Conservation (phyloP, 75 land plant genomes). For the Pseudotsuga menziesii region DNA sequence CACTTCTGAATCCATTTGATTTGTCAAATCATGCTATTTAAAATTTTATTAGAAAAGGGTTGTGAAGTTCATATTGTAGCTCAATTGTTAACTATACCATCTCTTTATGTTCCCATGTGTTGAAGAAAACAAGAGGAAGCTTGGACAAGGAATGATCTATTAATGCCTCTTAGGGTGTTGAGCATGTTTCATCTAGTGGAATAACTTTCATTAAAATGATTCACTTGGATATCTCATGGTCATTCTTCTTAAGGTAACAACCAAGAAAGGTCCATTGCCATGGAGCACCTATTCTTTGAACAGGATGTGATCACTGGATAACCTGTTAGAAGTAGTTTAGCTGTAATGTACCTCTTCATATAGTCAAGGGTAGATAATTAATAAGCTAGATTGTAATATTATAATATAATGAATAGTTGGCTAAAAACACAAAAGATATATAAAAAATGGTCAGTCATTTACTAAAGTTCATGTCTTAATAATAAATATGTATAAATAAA, state of each 20-base stretch:
- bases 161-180: background rate
- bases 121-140: background rate
- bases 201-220: background rate
- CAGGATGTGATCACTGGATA: background rate
- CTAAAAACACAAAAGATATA: too few species aligned
- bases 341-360: background rate
- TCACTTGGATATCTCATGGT: background rate
- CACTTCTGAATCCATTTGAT: too few species aligned
- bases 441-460: too few species aligned
- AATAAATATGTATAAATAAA: too few species aligned
- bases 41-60: too few species aligned
- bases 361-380: too few species aligned
- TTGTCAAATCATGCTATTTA: too few species aligned
- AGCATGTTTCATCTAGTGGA: constrained; percentile 1
- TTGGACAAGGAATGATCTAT: background rate
- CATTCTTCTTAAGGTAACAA: background rate
- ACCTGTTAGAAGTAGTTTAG: background rate
- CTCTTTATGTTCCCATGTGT: background rate
- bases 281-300: background rate
- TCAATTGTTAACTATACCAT: background rate
- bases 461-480: too few species aligned
- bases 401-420: too few species aligned
- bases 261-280: constrained; percentile 1
- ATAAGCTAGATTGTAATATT: too few species aligned
- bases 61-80: background rate